A percentile compares a stretch with the other conserved stretches of the same genome.
phyloP scores from a whole-genome alignment of 257 asterid species.

The Solanum chilense region DNA sequence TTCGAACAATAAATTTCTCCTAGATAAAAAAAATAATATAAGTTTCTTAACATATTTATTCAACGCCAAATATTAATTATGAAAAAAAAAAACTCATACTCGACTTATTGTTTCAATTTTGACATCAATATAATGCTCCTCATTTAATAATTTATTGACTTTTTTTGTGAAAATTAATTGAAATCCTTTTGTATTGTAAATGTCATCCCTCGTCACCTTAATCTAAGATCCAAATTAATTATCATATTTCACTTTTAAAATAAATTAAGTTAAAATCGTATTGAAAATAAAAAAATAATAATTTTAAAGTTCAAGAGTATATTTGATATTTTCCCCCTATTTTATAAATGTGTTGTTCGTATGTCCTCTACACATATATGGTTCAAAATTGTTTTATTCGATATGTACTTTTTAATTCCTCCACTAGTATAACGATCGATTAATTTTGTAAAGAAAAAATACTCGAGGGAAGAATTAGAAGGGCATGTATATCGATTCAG shows the following conservation, averaged over 20 bases:
- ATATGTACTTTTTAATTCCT: background rate
- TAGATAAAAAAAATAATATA: no score
- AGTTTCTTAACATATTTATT: background rate
- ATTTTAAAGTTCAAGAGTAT: background rate
- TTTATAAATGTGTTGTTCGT: background rate
- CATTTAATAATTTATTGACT: background rate
- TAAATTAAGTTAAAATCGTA: background rate
- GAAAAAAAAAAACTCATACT: background rate
- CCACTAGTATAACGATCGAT: rapidly evolving
- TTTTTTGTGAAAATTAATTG: background rate
- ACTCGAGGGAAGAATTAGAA: background rate
- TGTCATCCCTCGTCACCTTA: background rate
- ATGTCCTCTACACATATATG: background rate
- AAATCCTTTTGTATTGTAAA: background rate
- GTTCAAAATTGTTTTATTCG: background rate
- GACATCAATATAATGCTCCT: background rate
- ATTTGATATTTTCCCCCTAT: background rate
- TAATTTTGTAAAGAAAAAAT: no score
- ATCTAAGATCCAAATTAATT: background rate
- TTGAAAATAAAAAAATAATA: background rate
- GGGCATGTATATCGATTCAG: background rate
- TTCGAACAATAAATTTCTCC: no score
- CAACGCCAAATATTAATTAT: background rate
- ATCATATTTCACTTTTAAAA: background rate
- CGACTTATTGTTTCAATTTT: background rate